Conservation (phyloP, 768 basidiomycete genomes). For the Suillus plorans region DNA sequence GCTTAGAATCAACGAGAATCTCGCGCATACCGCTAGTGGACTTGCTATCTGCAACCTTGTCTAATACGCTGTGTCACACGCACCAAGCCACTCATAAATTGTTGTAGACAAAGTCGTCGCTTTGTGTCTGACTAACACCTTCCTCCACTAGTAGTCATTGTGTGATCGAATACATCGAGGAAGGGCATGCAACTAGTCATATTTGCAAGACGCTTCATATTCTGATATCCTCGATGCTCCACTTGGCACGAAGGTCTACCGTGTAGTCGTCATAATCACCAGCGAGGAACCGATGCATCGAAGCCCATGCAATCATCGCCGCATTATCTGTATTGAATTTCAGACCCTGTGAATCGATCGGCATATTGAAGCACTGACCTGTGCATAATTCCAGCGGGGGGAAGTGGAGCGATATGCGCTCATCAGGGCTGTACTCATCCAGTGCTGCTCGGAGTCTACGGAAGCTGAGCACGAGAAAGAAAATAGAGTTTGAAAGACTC, state of each 20-base stretch:
- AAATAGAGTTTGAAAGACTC: slow-evolving; percentile 13
- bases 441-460: slow-evolving; percentile 35
- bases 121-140: too few species aligned
- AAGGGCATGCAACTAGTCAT: neutral
- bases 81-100: neutral
- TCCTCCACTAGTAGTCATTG: neutral
- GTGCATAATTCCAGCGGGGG: slow-evolving; percentile 84
- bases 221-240: slow-evolving; percentile 60
- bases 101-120: neutral
- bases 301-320: slow-evolving; percentile 94
- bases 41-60: neutral
- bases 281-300: slow-evolving; percentile 74
- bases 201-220: neutral
- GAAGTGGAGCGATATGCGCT: slow-evolving; percentile 53
- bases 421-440: slow-evolving; percentile 23
- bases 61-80: too few species aligned
- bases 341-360: neutral
- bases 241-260: slow-evolving; percentile 64
- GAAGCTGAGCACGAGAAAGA: neutral
- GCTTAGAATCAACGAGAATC: neutral
- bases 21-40: neutral
- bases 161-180: neutral
- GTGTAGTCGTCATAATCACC: slow-evolving; percentile 61
- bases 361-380: slow-evolving; percentile 35
- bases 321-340: slow-evolving; percentile 71